Percentiles rank a stretch among this genome's conserved stretches.
Conservation (phyloP, 2,329 filamentous ascomycete species). For the Cladobotryum protrusum region DNA sequence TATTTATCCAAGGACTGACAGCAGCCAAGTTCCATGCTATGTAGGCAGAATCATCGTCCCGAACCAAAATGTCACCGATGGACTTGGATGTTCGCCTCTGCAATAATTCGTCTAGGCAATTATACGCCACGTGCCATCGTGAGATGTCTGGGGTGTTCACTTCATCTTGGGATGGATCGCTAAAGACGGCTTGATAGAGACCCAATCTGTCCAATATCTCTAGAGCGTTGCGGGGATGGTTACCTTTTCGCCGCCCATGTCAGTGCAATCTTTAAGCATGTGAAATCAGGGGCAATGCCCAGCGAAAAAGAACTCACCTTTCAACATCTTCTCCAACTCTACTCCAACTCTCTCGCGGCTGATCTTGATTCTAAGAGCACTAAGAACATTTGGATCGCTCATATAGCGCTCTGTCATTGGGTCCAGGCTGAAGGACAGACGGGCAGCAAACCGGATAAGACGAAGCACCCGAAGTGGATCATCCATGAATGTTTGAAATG, state of each 20-base stretch:
- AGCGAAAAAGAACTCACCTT: not conserved
- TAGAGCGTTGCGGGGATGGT: slow-evolving; percentile 56
- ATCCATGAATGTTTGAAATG: slow-evolving; percentile 88
- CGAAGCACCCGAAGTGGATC: slow-evolving; percentile 84
- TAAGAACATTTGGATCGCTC: slow-evolving; percentile 69
- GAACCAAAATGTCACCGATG: slow-evolving; percentile 50
- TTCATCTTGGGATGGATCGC: slow-evolving; percentile 53
- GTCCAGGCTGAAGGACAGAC: slow-evolving; percentile 75
- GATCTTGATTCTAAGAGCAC: slow-evolving; percentile 79
- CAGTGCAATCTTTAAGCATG: no score
- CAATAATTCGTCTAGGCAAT: slow-evolving; percentile 50
- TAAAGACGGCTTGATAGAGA: slow-evolving; percentile 69
- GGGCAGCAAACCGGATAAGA: slow-evolving; percentile 83
- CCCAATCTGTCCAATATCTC: slow-evolving; percentile 58
- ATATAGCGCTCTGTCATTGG: slow-evolving; percentile 63
- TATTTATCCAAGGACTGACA: slow-evolving; percentile 64
- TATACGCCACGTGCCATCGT: slow-evolving; percentile 59
- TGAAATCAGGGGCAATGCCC: no score
- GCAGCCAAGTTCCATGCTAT: slow-evolving; percentile 72
- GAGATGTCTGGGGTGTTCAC: slow-evolving; percentile 49
- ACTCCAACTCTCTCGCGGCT: slow-evolving; percentile 82
- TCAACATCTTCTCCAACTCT: slow-evolving; percentile 61
- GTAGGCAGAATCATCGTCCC: slow-evolving; percentile 59
- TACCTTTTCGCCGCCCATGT: slow-evolving; percentile 33
- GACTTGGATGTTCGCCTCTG: slow-evolving; percentile 38